These are phyloP conservation scores for Kondoa subrosea DNA, from an alignment of 768 basidiomycete genomes.

Conservation along the genomic window DNA sequence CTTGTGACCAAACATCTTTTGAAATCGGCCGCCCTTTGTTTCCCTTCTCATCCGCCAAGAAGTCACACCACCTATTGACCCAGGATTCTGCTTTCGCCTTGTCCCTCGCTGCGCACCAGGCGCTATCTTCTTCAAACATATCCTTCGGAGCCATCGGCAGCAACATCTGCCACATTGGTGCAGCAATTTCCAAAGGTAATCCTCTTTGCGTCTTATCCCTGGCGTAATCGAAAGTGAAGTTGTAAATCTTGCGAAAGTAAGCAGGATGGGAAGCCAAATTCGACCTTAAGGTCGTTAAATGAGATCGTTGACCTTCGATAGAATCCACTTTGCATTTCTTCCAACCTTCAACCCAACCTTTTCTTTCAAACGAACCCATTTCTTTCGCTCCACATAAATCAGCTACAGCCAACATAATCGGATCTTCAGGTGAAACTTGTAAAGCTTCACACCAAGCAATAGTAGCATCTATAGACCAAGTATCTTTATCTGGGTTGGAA, in stretches of 20 bases:
- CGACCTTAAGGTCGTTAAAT: constrained; percentile 42
- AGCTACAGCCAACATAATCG: constrained; percentile 63
- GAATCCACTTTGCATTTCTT: constrained; percentile 54
- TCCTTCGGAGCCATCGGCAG: not conserved
- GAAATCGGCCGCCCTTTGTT: constrained; percentile 37
- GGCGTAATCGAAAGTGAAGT: constrained; percentile 63
- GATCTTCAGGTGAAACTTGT: constrained; percentile 55
- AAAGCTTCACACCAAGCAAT: constrained; percentile 58
- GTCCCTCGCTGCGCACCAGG: not conserved
- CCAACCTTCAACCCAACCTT: constrained; percentile 70
- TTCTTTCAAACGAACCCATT: constrained; percentile 53
- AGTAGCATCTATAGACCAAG: constrained; percentile 51
- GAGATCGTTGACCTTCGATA: constrained; percentile 44
- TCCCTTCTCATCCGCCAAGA: constrained; percentile 43
- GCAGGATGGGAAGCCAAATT: constrained; percentile 48
- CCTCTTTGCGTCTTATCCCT: constrained; percentile 54
- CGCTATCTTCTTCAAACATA: constrained; percentile 4
- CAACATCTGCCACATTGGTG: not conserved
- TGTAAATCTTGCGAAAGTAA: constrained; percentile 65
- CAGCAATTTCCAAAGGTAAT: constrained; percentile 26
- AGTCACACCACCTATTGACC: constrained; percentile 63
- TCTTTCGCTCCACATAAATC: constrained; percentile 59
- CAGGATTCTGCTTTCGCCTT: constrained; percentile 26
- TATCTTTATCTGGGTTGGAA: not conserved
- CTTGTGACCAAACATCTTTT: constrained; percentile 81